Evolutionary conservation across 805 yeast genomes (phyloP).

Genomic region (Saturnispora hagleri): DNA sequence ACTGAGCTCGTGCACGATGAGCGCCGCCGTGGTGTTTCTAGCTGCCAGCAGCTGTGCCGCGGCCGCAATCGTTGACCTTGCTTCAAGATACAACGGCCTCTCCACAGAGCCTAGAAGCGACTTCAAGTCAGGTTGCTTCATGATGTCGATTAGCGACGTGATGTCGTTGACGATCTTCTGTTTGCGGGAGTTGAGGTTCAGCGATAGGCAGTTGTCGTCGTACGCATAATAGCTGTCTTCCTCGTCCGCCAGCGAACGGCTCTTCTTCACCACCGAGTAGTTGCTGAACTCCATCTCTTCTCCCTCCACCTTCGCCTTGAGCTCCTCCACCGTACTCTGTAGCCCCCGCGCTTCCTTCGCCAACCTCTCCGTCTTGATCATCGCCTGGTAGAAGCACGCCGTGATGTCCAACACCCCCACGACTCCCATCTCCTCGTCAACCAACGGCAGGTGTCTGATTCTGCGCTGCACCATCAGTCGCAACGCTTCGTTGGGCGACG

Average conservation of each 20-base stretch:
- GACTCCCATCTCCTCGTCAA: constrained; percentile 28
- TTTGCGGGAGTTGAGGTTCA: constrained; percentile 12
- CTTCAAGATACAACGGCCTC: constrained; percentile 28
- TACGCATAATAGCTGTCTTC: no score
- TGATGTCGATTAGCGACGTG: constrained; percentile 28
- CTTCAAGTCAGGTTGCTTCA: constrained; percentile 34
- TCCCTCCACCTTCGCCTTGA: constrained; percentile 1
- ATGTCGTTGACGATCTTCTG: constrained; percentile 28
- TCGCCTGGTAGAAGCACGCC: constrained; percentile 38
- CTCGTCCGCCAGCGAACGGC: neutral
- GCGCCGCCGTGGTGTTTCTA: constrained; percentile 33
- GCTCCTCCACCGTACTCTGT: constrained; percentile 24
- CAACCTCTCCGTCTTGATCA: constrained; percentile 34
- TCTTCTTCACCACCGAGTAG: constrained; percentile 1
- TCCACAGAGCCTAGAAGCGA: constrained; percentile 11
- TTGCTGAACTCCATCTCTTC: constrained; percentile 12
- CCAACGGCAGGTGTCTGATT: constrained; percentile 36
- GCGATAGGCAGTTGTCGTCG: neutral
- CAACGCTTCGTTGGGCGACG: constrained; percentile 35
- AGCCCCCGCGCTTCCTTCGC: constrained; percentile 30
- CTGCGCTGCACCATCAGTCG: constrained; percentile 33
- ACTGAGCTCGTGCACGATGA: constrained; percentile 21
- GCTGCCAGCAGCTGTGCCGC: constrained; percentile 34
- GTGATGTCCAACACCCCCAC: constrained; percentile 39
- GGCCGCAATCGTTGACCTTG: constrained; percentile 28